Percentiles rank a stretch among this genome's conserved stretches.
phyloP scores from a whole-genome alignment of 495 filamentous ascomycete species.

The Penicillium robsamsonii region DNA sequence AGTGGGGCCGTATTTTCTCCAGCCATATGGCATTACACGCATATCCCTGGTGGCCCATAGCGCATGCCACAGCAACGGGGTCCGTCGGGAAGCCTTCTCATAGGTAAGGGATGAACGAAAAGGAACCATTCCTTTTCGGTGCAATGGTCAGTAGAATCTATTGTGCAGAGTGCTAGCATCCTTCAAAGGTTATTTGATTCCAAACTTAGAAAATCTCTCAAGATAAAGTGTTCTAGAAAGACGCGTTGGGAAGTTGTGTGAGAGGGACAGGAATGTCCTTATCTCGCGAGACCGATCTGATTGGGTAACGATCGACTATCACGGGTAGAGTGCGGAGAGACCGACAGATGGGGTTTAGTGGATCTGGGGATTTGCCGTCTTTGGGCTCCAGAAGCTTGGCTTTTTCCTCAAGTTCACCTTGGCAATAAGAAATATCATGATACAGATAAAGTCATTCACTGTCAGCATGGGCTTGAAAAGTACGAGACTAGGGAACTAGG shows the following conservation, averaged over 20 bases:
- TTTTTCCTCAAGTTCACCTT: not conserved
- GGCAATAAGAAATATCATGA: not conserved
- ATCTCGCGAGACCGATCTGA: slow-evolving; percentile 7
- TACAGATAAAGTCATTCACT: not conserved
- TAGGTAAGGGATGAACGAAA: slow-evolving; percentile 13
- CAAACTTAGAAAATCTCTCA: not conserved
- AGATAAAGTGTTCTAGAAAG: not conserved
- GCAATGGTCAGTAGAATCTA: not conserved
- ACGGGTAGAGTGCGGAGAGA: slow-evolving; percentile 24
- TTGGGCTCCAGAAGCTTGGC: slow-evolving; percentile 16
- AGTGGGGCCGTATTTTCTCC: not conserved
- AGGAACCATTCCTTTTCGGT: not conserved
- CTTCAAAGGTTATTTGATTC: not conserved
- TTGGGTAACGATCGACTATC: slow-evolving; percentile 23
- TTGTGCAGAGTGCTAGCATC: not conserved
- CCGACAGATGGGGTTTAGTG: slow-evolving; percentile 18
- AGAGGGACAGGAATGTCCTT: not conserved
- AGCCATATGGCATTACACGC: slow-evolving; percentile 11
- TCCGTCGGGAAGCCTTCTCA: slow-evolving; percentile 23
- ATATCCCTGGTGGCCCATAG: slow-evolving; percentile 6
- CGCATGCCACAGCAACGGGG: slow-evolving; percentile 15
- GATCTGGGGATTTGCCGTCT: slow-evolving; percentile 9
- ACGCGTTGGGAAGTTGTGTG: not conserved
- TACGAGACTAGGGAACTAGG: not conserved
- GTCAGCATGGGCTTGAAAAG: not conserved